A percentile compares a stretch with the other conserved stretches of the same genome.
Conservation (phyloP, 805 yeast species). For the Candida odintsovae region DNA sequence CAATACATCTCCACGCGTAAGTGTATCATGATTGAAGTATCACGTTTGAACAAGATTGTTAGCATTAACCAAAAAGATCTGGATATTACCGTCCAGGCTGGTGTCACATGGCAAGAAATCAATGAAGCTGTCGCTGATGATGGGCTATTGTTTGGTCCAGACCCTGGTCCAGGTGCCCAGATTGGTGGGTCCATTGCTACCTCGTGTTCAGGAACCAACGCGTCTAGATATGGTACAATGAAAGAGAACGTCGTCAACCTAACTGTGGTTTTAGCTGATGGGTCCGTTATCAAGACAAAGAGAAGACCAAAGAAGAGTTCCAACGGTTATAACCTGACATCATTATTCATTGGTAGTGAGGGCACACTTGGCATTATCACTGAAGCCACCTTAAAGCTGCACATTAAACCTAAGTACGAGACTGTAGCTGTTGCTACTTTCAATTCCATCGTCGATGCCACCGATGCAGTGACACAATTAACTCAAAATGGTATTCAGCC, state of each 20-base stretch:
- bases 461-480: constrained; percentile 55
- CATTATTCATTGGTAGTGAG: constrained; percentile 66
- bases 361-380: constrained; percentile 76
- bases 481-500: constrained; percentile 56
- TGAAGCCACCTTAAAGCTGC: constrained; percentile 65
- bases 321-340: constrained; percentile 72
- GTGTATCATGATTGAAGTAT: constrained; percentile 57
- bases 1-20: constrained; percentile 55
- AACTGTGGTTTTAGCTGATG: constrained; percentile 75
- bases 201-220: constrained; percentile 75
- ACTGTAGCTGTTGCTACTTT: constrained; percentile 66
- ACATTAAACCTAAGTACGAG: constrained; percentile 58
- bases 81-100: constrained; percentile 69
- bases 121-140: constrained; percentile 41
- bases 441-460: constrained; percentile 63
- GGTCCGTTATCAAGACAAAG: constrained; percentile 64
- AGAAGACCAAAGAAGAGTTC: constrained; percentile 68
- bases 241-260: constrained; percentile 60
- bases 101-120: constrained; percentile 71
- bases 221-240: constrained; percentile 75
- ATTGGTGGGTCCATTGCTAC: constrained; percentile 77
- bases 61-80: constrained; percentile 54
- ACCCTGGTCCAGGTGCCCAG: constrained; percentile 73
- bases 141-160: constrained; percentile 63
- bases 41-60: constrained; percentile 51